Evolutionary conservation across 352 stramenopile genomes (phyloP).

Genomic region (Globisporangium cederbergense): DNA sequence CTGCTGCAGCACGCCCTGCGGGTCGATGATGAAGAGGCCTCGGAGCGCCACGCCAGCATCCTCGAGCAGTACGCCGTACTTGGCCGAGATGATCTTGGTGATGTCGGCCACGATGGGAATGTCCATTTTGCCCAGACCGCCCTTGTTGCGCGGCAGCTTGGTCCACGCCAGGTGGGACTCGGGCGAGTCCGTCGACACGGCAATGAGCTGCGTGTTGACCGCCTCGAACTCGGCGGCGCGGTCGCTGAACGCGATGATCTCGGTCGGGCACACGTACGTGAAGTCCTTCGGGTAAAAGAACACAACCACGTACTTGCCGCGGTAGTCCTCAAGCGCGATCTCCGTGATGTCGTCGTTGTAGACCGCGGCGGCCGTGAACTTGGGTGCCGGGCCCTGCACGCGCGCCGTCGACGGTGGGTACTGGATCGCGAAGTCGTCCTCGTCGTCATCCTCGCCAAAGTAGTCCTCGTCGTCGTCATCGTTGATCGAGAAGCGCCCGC

Average conservation of each 20-base stretch:
- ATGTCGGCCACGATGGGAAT: constrained; percentile 93
- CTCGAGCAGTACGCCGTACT: constrained; percentile 90
- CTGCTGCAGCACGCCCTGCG: constrained; percentile 81
- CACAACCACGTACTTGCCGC: constrained; percentile 87
- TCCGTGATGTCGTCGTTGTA: constrained; percentile 83
- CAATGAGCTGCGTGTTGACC: constrained; percentile 87
- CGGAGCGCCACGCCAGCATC: constrained; percentile 83
- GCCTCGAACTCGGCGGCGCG: constrained; percentile 75
- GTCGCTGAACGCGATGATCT: constrained; percentile 91
- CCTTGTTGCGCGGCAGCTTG: constrained; percentile 84
- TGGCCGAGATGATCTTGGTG: constrained; percentile 89
- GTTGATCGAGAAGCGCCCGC: constrained; percentile 18
- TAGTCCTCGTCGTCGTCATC: constrained; percentile 55
- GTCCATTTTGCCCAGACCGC: constrained; percentile 90
- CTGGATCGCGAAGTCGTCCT: constrained; percentile 78
- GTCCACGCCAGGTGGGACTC: constrained; percentile 91
- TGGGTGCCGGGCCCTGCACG: constrained; percentile 62
- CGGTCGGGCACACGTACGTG: constrained; percentile 88
- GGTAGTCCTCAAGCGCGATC: constrained; percentile 78
- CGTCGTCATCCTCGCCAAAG: constrained; percentile 59
- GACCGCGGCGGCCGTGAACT: constrained; percentile 74
- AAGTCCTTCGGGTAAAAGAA: constrained; percentile 93
- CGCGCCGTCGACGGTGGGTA: constrained; percentile 59
- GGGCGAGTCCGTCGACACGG: constrained; percentile 87
- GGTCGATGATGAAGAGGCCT: constrained; percentile 93